Evolutionary conservation across 2,329 filamentous ascomycete genomes (phyloP).

Genomic region (Alternaria metachromatica): DNA sequence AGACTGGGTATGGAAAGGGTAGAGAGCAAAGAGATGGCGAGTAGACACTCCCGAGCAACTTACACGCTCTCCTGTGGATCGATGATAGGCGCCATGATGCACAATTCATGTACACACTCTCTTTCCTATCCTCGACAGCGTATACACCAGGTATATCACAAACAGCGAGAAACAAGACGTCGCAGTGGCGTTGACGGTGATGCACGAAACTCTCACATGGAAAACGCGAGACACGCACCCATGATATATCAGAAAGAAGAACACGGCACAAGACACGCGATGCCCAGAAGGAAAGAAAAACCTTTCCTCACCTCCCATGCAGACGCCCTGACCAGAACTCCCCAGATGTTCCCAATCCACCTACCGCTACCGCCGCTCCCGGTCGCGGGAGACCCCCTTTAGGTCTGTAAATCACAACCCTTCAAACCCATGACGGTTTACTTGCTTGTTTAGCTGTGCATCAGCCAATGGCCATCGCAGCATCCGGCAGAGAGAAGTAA

Average conservation of each 20-base stretch:
- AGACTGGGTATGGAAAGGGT: background rate
- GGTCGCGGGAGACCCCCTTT: background rate
- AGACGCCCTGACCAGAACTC: background rate
- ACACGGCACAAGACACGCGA: background rate
- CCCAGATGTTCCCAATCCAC: constrained; percentile 4
- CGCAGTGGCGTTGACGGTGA: background rate
- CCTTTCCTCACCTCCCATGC: background rate
- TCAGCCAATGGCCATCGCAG: background rate
- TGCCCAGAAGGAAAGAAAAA: background rate
- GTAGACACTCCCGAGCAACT: background rate
- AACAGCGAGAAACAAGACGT: background rate
- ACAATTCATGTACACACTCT: background rate
- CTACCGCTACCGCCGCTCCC: constrained; percentile 10
- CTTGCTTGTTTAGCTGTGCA: background rate
- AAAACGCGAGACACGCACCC: background rate
- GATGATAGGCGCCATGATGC: constrained; percentile 10
- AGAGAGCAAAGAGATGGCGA: background rate
- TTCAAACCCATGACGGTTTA: constrained; percentile 1
- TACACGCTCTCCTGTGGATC: constrained; percentile 19
- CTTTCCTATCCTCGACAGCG: background rate
- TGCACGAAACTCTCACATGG: background rate
- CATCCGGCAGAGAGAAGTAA: background rate
- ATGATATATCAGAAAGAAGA: background rate
- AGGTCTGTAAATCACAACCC: background rate
- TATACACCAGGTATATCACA: background rate